Evolutionary conservation across 2,329 filamentous ascomycete species (phyloP).

Genomic region (Beauveria australis): DNA sequence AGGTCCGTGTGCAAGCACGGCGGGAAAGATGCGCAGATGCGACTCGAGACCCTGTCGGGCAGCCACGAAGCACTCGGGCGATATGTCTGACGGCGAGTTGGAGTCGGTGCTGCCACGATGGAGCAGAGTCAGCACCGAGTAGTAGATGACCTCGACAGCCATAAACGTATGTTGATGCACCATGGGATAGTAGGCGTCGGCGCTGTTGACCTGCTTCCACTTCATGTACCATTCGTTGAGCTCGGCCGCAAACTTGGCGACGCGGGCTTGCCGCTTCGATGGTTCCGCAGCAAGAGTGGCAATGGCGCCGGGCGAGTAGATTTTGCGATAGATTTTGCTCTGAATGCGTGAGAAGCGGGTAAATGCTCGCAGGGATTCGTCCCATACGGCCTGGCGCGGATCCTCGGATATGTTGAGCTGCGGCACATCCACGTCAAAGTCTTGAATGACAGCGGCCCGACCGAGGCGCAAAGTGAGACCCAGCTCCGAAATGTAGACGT

Average conservation of each 20-base stretch:
- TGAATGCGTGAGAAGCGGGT: constrained; percentile 13
- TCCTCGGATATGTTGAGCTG: constrained; percentile 7
- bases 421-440: constrained; percentile 14
- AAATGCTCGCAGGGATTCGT: constrained; percentile 5
- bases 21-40: constrained; percentile 13
- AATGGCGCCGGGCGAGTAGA: constrained; percentile 11
- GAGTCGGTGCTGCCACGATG: constrained; percentile 13
- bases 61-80: constrained; percentile 14
- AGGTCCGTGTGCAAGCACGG: constrained; percentile 8
- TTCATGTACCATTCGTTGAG: constrained; percentile 12
- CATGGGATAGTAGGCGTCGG: constrained; percentile 12
- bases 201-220: constrained; percentile 13
- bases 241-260: constrained; percentile 7
- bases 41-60: constrained; percentile 14
- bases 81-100: constrained; percentile 12
- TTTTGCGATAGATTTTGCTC: constrained; percentile 13
- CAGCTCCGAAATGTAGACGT: constrained; percentile 15
- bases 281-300: neutral
- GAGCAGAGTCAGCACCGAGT: constrained; percentile 15
- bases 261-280: neutral
- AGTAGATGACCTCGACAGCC: constrained; percentile 15
- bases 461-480: constrained; percentile 14
- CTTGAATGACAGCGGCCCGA: constrained; percentile 14
- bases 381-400: constrained; percentile 12
- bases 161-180: constrained; percentile 14